A percentile compares a stretch with the other conserved stretches of the same genome.
These are phyloP conservation scores for Saturnispora sanitii DNA, from an alignment of 805 yeast genomes.

Conservation along the genomic window DNA sequence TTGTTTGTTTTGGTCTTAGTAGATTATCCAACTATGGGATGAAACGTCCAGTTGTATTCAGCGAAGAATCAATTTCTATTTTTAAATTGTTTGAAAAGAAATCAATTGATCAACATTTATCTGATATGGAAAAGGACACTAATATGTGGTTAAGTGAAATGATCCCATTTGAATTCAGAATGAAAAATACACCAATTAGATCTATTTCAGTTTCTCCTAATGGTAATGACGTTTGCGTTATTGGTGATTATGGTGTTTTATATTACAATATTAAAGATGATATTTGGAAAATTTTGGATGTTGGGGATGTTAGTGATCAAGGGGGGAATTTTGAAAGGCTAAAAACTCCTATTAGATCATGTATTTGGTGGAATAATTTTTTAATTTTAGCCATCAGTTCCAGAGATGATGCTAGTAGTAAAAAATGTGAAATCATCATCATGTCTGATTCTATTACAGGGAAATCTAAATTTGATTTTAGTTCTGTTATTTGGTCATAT, in stretches of 20 bases:
- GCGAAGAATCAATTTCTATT: conserved; percentile 31
- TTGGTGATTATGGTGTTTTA: conserved; percentile 39
- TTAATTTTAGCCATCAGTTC: conserved; percentile 25
- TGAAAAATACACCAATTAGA: conserved; percentile 35
- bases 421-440: conserved; percentile 24
- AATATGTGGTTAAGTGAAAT: conserved; percentile 37
- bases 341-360: conserved; percentile 24
- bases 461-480: conserved; percentile 20
- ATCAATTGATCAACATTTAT: conserved; percentile 29
- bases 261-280: conserved; percentile 32
- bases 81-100: conserved; percentile 40
- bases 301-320: conserved; percentile 14
- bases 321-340: conserved; percentile 18
- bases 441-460: conserved; percentile 21
- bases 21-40: conserved; percentile 17
- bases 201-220: conserved; percentile 36
- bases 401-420: conserved; percentile 12
- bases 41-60: conserved; percentile 33
- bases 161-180: conserved; percentile 35
- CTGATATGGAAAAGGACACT: conserved; percentile 28
- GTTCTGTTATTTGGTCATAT: conserved; percentile 27
- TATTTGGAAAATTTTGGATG: conserved; percentile 38
- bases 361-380: conserved; percentile 30
- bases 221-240: conserved; percentile 39
- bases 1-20: too few relatives aligned